Evolutionary conservation across 371 early-diverging fungal species (phyloP), one percentile per base, ranked within the genome.

Genomic region (Apophysomyces variabilis): DNA sequence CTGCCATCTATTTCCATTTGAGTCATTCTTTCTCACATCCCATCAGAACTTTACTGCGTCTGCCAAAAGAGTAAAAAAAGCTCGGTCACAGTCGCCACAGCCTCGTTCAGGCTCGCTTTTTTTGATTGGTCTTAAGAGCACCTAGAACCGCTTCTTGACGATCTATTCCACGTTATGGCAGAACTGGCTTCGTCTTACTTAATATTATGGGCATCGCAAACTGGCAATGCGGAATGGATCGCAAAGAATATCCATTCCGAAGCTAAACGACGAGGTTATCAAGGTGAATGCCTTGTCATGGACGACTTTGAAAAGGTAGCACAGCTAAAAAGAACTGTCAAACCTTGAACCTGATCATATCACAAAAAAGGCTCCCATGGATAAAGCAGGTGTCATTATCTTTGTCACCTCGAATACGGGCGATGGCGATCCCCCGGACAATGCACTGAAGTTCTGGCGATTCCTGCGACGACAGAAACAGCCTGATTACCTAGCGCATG

Each of bases 391-490:
- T 21, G 83, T 90, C 3, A 73, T 92, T 1, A 89, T 97, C 58
- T 81, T 95, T 66, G 91, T 97, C 0, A 78, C 87, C 41, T 94
- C 96, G 8, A 96, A 94, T n/a, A 96, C 96, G 0, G 98, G 97
- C 14, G 96, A 97, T 74, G 98, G 98, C 18, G 98, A 97, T 70
- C 91, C 96, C 38, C 98, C 98, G 5, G 95, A 95, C 71, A 96
- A 96, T 77, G 83, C 95, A 0, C 82, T 88, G 21, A 92, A 93
- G 71, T 96, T 95, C 77, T 95, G 92, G 91, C 80, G 93, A 7
- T 91, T 85, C 63, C 67, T 96, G 56, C 87, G 93, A 45, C 79
- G 90, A 13, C 80, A 80, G 61, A 90, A 89, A 66, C 68, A 81
- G 13, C 75, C 81, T 3, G 78, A 71, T 1, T 87, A 84, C 16